Evolutionary conservation across 75 land plant genomes (phyloP), one percentile per base, ranked within the genome.

Genomic region (Azolla pinnata): DNA sequence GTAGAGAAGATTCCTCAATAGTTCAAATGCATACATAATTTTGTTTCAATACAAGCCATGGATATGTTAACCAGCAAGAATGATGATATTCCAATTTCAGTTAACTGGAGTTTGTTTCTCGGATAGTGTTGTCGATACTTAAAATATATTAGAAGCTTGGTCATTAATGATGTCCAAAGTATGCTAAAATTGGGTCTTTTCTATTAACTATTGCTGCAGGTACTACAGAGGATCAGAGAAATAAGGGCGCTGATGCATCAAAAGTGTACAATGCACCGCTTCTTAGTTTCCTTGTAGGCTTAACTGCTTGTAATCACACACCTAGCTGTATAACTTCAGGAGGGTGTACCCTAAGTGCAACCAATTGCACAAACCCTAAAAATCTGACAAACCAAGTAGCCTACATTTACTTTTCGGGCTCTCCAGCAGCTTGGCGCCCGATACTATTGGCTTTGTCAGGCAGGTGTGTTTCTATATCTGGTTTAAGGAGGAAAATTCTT

Each of bases 401-500:
- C 29, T 40, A 32, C 55, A 73, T 84, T 19, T 87, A 84, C 57
- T 87, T 90, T 63, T 62, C 61, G 57, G 85, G 83, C 1, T 57
- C 76, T 0, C 54, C 69, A 30, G 72, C 75, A 31, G 57, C 64
- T 30, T 90, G 92, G 92, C 81, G 78, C 61, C 79, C 81, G 1
- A 62, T 78, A 1, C 31, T 87, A 10, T 35, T 62, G 5, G 73
- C 59, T 38, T 40, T 78, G 46, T 28, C 80, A 25, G 97, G 92
- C 17, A 53, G 60, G 7, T 64, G 74, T 52, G 33, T 81, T 9
- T 29, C 8, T 0, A 12, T 87, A 17, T 74, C 75, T 28, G 67
- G 75, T 1, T 67, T 90, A 71, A 77, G 70, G 65, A 84, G 74
- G 63, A 90, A 84, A 72, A 40, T 80, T 48, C 67, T 87, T 29